Evolutionary conservation across 352 stramenopile genomes (phyloP).

Genomic region (Phytopythium ostracodes): DNA sequence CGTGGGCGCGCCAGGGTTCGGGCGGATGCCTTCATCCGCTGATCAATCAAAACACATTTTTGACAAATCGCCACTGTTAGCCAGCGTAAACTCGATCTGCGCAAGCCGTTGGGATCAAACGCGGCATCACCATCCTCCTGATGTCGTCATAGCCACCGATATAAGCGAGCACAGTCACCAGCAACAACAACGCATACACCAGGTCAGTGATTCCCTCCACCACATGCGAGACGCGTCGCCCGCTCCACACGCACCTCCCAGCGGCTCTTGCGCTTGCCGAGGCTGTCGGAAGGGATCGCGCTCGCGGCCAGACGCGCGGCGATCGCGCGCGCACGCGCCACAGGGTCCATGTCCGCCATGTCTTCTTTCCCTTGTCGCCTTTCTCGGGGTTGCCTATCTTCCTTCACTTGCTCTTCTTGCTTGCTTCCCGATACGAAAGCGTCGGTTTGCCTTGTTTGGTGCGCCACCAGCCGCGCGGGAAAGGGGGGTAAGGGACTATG

Average conservation of each 20-base stretch:
- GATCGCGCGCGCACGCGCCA: conserved; percentile 79
- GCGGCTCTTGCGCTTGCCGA: conserved; percentile 83
- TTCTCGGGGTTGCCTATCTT: background rate
- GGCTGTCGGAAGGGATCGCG: conserved; percentile 57
- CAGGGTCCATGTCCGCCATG: conserved; percentile 64
- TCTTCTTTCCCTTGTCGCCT: background rate
- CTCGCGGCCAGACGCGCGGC: conserved; percentile 68
- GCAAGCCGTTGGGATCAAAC: background rate
- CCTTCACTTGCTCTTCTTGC: background rate
- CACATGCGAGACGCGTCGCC: no score
- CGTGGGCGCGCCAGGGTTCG: conserved; percentile 27
- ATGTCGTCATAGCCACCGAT: conserved; percentile 4
- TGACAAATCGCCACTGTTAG: background rate
- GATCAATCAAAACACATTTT: background rate
- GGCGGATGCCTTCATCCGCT: conserved; percentile 35
- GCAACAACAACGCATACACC: background rate
- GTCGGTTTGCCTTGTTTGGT: background rate
- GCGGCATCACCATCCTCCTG: conserved; percentile 44
- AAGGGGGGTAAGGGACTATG: background rate
- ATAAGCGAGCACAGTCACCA: background rate
- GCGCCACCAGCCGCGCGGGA: conserved; percentile 2
- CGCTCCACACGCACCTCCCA: conserved; percentile 58
- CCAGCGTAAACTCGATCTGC: background rate
- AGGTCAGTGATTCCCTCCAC: background rate
- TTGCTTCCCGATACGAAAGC: background rate